Evolutionary conservation across 441 rosid species (phyloP).

Genomic region (Croton laevigatus): DNA sequence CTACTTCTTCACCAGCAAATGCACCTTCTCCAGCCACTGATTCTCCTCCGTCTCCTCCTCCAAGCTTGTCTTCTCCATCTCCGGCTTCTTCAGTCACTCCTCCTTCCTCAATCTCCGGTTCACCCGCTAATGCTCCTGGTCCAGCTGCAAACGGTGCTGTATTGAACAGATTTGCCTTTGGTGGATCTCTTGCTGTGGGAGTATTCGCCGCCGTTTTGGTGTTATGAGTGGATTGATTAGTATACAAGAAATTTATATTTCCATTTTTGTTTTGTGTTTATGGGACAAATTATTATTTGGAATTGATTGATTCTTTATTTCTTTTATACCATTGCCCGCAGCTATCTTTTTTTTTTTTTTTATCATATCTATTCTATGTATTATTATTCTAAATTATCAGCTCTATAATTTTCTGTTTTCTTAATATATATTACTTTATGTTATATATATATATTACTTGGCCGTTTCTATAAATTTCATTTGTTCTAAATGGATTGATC

Average conservation of each 20-base stretch:
- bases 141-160: conserved; percentile 23
- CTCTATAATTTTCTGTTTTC: too few relatives aligned
- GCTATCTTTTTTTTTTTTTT: too few relatives aligned
- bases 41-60: conserved; percentile 25
- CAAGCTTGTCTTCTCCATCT: conserved; percentile 23
- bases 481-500: too few relatives aligned
- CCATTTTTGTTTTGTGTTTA: background rate
- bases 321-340: background rate
- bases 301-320: background rate
- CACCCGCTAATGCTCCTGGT: conserved; percentile 41
- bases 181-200: conserved; percentile 5
- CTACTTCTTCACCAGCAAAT: background rate
- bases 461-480: too few relatives aligned
- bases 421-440: too few relatives aligned
- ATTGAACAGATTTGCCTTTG: conserved; percentile 14
- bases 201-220: conserved; percentile 14
- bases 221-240: background rate
- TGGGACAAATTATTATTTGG: background rate
- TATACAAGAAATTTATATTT: background rate
- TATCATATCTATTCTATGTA: too few relatives aligned
- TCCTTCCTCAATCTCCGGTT: conserved; percentile 8
- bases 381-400: background rate
- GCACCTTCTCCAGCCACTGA: conserved; percentile 16
- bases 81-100: conserved; percentile 16
- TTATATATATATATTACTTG: too few relatives aligned